These are phyloP conservation scores for Leonotis leonurus DNA, from an alignment of 257 asterid species.

Conservation along the genomic window DNA sequence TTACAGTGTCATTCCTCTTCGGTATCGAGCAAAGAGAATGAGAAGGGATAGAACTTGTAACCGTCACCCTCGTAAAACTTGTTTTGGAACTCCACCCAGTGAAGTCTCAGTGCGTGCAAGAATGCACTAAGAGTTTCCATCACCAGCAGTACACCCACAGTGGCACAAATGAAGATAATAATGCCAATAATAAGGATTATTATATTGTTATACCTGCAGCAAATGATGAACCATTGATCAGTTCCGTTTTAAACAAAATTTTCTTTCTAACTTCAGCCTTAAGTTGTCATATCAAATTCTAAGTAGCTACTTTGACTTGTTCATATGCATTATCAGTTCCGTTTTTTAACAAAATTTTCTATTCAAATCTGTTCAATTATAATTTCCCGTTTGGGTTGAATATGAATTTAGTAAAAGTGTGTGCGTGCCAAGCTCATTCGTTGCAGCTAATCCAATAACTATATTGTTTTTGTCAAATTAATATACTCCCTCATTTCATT, in stretches of 20 bases:
- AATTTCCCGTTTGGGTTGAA: not conserved
- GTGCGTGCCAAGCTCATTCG: too few species aligned
- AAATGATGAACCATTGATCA: slow-evolving; percentile 4
- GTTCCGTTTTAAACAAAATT: too few species aligned
- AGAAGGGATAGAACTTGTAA: slow-evolving; percentile 76
- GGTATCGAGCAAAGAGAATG: slow-evolving; percentile 40
- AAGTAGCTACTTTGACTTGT: too few species aligned
- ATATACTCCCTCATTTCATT: not conserved
- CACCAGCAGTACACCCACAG: slow-evolving; percentile 89
- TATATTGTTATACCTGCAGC: slow-evolving; percentile 72
- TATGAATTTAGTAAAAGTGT: too few species aligned
- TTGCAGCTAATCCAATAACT: too few species aligned
- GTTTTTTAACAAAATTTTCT: too few species aligned
- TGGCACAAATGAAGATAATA: slow-evolving; percentile 65
- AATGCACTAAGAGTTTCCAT: slow-evolving; percentile 99
- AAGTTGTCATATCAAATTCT: too few species aligned
- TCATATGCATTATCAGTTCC: too few species aligned
- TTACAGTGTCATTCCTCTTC: slow-evolving; percentile 66
- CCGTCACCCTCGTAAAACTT: slow-evolving; percentile 99
- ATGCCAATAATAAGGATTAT: slow-evolving; percentile 62
- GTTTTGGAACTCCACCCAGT: slow-evolving; percentile 96
- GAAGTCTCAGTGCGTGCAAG: slow-evolving; percentile 93
- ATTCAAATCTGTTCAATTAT: not conserved
- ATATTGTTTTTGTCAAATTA: not conserved
- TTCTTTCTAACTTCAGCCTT: too few species aligned